Conservation (phyloP, 208 protist species). For the Vickermania spadyakhi region DNA sequence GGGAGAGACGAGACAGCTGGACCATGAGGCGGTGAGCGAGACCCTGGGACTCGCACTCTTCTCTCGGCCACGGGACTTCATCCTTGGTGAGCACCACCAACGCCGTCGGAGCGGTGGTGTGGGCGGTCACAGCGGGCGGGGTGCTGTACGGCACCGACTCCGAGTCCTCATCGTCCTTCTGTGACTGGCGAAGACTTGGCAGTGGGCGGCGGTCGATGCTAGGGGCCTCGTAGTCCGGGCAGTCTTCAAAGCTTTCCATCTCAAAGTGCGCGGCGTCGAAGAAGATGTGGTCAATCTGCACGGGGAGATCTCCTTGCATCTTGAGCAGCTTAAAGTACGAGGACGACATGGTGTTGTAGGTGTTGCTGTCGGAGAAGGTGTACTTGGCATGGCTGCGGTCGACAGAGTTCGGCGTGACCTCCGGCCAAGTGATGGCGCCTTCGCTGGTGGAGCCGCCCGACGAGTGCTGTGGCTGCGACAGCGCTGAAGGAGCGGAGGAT, state of each 20-base stretch:
- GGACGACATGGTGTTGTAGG: constrained; percentile 63
- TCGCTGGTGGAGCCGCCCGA: constrained; percentile 9
- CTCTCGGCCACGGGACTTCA: constrained; percentile 19
- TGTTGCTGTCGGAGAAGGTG: constrained; percentile 70
- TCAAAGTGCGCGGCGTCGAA: constrained; percentile 33
- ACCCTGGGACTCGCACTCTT: background rate
- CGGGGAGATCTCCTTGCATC: constrained; percentile 55
- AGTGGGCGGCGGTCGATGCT: constrained; percentile 1
- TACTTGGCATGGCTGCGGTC: constrained; percentile 18
- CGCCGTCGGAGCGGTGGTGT: constrained; percentile 8
- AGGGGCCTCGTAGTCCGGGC: constrained; percentile 38
- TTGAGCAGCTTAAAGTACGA: constrained; percentile 73
- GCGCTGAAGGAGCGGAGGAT: background rate
- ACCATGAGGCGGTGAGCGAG: background rate
- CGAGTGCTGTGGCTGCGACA: background rate
- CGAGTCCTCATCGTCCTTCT: background rate
- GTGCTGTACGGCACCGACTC: background rate
- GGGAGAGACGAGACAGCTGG: background rate
- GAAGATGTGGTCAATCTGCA: constrained; percentile 86
- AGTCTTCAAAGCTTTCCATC: constrained; percentile 51
- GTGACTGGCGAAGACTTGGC: background rate
- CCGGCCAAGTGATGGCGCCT: constrained; percentile 6
- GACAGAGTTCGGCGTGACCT: constrained; percentile 2
- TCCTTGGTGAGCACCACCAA: constrained; percentile 69
- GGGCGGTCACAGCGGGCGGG: background rate